Percentiles rank a stretch among this genome's conserved stretches.
phyloP scores from a whole-genome alignment of 371 early-diverging fungal genomes.

The Massospora cicadina region DNA sequence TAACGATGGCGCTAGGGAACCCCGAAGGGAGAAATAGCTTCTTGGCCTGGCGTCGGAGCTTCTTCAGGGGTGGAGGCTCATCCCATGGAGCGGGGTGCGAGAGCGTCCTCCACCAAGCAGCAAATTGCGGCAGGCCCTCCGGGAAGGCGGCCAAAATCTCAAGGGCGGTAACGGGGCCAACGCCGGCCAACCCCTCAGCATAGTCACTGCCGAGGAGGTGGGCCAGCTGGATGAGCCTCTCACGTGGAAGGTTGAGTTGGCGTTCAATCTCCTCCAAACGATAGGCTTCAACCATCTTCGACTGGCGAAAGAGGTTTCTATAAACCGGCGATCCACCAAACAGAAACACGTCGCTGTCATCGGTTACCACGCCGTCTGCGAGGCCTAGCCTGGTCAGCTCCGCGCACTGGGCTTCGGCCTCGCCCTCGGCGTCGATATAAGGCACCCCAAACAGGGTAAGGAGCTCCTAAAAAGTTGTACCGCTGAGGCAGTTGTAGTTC shows the following conservation, averaged over 20 bases:
- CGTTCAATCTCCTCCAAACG: slow-evolving; percentile 35
- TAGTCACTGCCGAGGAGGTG: slow-evolving; percentile 96
- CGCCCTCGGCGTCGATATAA: slow-evolving; percentile 85
- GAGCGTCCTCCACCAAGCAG: slow-evolving; percentile 35
- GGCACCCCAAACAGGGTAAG: slow-evolving; percentile 92
- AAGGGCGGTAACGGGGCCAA: slow-evolving; percentile 90
- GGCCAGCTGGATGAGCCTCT: slow-evolving; percentile 68
- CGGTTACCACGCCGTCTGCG: slow-evolving; percentile 96
- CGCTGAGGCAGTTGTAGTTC: background rate
- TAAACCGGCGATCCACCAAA: slow-evolving; percentile 86
- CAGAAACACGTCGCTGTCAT: slow-evolving; percentile 96
- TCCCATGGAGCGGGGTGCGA: slow-evolving; percentile 21
- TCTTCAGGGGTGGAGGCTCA: slow-evolving; percentile 17
- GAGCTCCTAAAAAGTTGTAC: slow-evolving; percentile 25
- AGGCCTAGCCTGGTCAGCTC: slow-evolving; percentile 38
- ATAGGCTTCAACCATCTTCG: slow-evolving; percentile 76
- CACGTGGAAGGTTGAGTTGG: slow-evolving; percentile 45
- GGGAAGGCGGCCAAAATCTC: slow-evolving; percentile 65
- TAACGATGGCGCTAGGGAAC: slow-evolving; percentile 65
- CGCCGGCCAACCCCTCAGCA: slow-evolving; percentile 79
- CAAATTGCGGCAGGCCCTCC: slow-evolving; percentile 26
- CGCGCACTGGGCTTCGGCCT: slow-evolving; percentile 98
- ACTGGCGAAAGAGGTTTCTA: slow-evolving; percentile 88
- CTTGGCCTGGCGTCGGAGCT: slow-evolving; percentile 26
- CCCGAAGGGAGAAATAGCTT: slow-evolving; percentile 34